Evolutionary conservation across 169 alveolate species (phyloP), one percentile per base, ranked within the genome.

Genomic region (Cryptosporidium viatorum): DNA sequence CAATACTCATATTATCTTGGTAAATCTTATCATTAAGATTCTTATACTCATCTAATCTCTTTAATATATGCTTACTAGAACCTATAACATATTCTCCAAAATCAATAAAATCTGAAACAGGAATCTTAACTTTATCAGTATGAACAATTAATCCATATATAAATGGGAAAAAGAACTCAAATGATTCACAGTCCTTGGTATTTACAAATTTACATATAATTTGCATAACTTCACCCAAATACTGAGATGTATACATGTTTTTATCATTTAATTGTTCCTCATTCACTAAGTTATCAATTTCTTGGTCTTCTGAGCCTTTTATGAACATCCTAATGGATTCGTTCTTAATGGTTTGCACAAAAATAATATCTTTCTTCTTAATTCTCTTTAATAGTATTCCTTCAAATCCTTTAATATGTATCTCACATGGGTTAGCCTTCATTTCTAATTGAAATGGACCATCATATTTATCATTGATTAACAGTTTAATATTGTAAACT

Each of bases 81-180:
- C 89, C 89, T 59, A 80, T 65, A 23, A 80, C 52, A 48, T 60
- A 80, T 16, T 80, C 75, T 2, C 75, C 67, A 59, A 80, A 80
- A 21, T 59, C 80, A 6, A 80, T 26, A 62, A n/a, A 50, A 31
- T 80, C 89, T 62, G 80, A 26, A n/a, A 80, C 62, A 21, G 89
- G 89, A 37, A 80, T 65, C 67, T 80, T 80, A 3, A 80, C 89
- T 62, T 62, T 80, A 9, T 59, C 68, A 31, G 50, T 14, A 33
- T 80, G 75, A 23, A 80, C 39, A 37, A 80, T 59, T 31, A 80
- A 12, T 9, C 89, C 89, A 62, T 58, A 80, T 6, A 80, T 80
- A 26, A 60, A 80, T 16, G 89, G 48, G 10, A 80, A 80, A 29
- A 80, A 65, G 18, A 80, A 60, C 35, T 59, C 69, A 80, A 80